A percentile compares a stretch with the other conserved stretches of the same genome.
phyloP scores from a whole-genome alignment of 2,329 filamentous ascomycete species.

The Beauveria rudraprayagi region DNA sequence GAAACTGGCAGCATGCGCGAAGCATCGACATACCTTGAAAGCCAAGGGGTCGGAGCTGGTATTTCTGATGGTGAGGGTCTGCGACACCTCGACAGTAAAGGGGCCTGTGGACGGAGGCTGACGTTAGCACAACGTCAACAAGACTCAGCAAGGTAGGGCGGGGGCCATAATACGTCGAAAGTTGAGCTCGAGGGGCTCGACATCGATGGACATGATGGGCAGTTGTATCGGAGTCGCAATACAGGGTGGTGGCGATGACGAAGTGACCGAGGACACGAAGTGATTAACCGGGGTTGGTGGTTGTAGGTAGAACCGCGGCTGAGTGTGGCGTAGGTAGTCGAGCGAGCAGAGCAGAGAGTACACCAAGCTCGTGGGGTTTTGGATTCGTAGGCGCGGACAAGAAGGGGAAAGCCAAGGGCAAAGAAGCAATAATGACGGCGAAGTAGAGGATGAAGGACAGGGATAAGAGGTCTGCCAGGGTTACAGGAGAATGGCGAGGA shows the following conservation, averaged over 20 bases:
- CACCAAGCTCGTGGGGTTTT: not conserved
- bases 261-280: conserved; percentile 3
- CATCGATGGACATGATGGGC: conserved; percentile 81
- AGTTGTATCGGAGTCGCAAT: conserved; percentile 1
- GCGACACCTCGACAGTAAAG: conserved; percentile 58
- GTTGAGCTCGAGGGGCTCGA: conserved; percentile 83
- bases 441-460: conserved; percentile 3
- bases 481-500: conserved; percentile 1
- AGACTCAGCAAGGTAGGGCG: not conserved
- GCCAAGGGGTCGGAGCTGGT: conserved; percentile 54
- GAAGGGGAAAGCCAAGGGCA: not conserved
- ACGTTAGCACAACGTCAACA: conserved; percentile 8
- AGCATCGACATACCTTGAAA: conserved; percentile 52
- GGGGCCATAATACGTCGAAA: conserved; percentile 68
- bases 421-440: conserved; percentile 1
- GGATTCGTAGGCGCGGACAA: not conserved
- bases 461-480: not conserved
- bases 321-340: not conserved
- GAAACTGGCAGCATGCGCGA: not conserved
- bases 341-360: not conserved
- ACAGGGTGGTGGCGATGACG: conserved; percentile 4
- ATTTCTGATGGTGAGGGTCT: conserved; percentile 58
- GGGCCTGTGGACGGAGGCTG: conserved; percentile 41
- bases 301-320: conserved; percentile 3
- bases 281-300: not conserved